These are phyloP conservation scores for Trametes villosa DNA, from an alignment of 768 basidiomycete genomes.

Conservation along the genomic window DNA sequence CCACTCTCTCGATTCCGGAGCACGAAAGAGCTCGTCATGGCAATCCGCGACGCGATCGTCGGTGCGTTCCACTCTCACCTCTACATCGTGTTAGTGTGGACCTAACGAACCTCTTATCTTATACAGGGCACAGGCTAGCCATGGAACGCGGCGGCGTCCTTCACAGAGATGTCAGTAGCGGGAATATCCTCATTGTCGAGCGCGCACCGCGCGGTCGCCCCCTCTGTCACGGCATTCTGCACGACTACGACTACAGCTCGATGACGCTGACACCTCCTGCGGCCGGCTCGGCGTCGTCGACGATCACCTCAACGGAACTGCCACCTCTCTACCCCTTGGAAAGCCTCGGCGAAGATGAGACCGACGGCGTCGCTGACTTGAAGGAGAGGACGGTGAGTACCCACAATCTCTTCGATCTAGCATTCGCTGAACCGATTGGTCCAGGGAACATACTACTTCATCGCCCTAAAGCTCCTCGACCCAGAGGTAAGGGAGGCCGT, in stretches of 20 bases:
- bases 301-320: background rate
- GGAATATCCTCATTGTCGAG: constrained; percentile 10
- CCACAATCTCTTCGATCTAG: no score
- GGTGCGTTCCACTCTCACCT: background rate
- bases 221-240: background rate
- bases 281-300: background rate
- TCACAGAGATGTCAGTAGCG: constrained; percentile 2
- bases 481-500: background rate
- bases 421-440: background rate
- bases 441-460: constrained; percentile 6
- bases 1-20: constrained; percentile 10
- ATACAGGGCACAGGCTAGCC: background rate
- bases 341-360: background rate
- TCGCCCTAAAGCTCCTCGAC: background rate
- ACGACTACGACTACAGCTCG: constrained; percentile 3
- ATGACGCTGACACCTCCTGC: background rate
- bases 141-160: background rate
- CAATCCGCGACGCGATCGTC: constrained; percentile 14
- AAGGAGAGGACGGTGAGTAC: background rate
- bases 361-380: background rate
- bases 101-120: background rate
- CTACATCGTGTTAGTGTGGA: background rate
- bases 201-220: background rate
- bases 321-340: background rate
- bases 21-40: constrained; percentile 18